These are phyloP conservation scores for Solanum lignicaule DNA, from an alignment of 257 asterid genomes.

Conservation along the genomic window DNA sequence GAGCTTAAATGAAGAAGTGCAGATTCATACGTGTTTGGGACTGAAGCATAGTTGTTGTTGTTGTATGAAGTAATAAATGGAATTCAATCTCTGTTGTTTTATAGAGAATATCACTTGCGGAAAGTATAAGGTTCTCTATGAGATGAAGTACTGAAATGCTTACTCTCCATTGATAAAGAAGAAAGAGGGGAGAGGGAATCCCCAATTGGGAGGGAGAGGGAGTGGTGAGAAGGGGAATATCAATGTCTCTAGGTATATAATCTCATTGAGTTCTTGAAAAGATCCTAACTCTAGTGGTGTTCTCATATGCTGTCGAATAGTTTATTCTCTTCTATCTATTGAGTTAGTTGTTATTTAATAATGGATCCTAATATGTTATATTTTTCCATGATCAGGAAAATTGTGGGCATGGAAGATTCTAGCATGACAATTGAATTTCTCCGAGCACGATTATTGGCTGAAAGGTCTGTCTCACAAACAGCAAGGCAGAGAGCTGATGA, in stretches of 20 bases:
- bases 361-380: neutral
- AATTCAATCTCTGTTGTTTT: neutral
- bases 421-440: conserved; percentile 77
- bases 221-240: neutral
- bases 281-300: neutral
- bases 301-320: neutral
- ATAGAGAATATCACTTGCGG: neutral
- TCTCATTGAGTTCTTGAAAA: neutral
- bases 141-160: neutral
- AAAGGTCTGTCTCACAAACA: conserved; percentile 79
- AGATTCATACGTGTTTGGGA: neutral
- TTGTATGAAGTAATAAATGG: neutral
- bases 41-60: neutral
- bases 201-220: neutral
- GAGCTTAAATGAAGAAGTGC: neutral
- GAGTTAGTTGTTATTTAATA: conserved; percentile 1
- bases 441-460: conserved; percentile 77
- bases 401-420: conserved; percentile 44
- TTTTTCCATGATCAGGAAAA: conserved; percentile 24
- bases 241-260: neutral
- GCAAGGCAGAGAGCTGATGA: conserved; percentile 87
- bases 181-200: neutral
- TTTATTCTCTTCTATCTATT: neutral
- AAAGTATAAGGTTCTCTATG: neutral
- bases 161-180: neutral